Evolutionary conservation across 1,284 basidiomycete genomes (phyloP), one percentile per base, ranked within the genome.

Genomic region (Leccinum griseonigrum): DNA sequence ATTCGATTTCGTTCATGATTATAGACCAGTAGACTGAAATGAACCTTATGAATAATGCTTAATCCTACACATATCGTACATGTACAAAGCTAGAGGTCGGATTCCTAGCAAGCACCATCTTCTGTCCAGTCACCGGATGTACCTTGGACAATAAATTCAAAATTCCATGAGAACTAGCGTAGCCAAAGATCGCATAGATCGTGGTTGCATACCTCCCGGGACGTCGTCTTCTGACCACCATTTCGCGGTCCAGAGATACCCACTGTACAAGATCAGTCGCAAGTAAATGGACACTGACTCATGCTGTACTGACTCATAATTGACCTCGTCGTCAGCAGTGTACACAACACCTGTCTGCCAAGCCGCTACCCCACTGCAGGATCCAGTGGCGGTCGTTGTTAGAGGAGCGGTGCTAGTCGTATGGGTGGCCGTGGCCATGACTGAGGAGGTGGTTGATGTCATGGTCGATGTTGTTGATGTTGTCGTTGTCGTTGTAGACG

Each of bases 241-340:
- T 1, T 83, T 80, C 3, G 85, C 84, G 9, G 80, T 83, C 85
- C 85, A 90, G 31, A 87, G 76, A 67, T 85, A 77, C 9, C 79
- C 78, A 61, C 80, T 85, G 74, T 36, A 61, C 40, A 46, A 46
- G 29, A 51, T 68, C 52, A 51, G 53, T 54, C 58, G 29, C 36
- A 7, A 57, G 28, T 13, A 56, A 34, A 60, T 52, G 36, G 31
- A 54, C 32, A 51, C 18, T 13, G 53, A 14, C 51, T 32, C 26
- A 29, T 38, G 40, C 52, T 48, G 46, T 51, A 71, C 77, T 71
- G 67, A 86, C 84, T 74, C 74, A 66, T 81, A 87, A 16, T 78
- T 79, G 13, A 78, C 84, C 64, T 80, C 71, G n/a, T 77, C 65
- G 10, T 83, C 84, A 52, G 79, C 84, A 13, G 72, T 76, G 66